Evolutionary conservation across 768 basidiomycete species (phyloP).

Genomic region (Pleurotus djamor): DNA sequence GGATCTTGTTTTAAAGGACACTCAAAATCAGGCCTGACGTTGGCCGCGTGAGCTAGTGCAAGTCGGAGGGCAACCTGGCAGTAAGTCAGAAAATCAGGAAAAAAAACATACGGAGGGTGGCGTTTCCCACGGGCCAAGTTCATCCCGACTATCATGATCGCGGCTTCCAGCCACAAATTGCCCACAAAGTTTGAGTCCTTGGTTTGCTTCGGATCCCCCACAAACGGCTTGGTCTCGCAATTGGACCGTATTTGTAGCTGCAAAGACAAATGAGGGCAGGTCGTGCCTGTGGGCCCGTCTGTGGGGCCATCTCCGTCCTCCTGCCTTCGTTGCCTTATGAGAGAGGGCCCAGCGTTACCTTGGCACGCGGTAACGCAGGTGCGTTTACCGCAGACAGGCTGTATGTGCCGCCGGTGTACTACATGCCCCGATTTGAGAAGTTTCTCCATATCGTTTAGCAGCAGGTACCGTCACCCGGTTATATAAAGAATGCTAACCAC

Average conservation of each 20-base stretch:
- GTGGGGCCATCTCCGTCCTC: background rate
- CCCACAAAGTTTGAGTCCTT: too few relatives aligned
- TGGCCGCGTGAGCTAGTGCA: background rate
- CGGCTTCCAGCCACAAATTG: too few relatives aligned
- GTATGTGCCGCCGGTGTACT: background rate
- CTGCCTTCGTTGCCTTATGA: background rate
- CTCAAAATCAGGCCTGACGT: too few relatives aligned
- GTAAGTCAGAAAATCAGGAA: background rate
- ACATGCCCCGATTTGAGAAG: background rate
- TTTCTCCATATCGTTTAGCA: background rate
- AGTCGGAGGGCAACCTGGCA: background rate
- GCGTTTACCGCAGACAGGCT: background rate
- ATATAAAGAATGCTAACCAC: background rate
- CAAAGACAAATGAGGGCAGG: background rate
- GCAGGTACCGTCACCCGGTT: background rate
- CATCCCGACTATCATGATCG: too few relatives aligned
- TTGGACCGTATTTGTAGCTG: background rate
- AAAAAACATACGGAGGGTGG: background rate
- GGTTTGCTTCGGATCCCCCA: background rate
- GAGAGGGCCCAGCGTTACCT: background rate
- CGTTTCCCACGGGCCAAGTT: background rate
- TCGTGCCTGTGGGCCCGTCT: background rate
- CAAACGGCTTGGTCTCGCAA: background rate
- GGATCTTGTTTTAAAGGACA: too few relatives aligned
- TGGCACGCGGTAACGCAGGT: background rate